Percentiles rank a stretch among this genome's conserved stretches.
phyloP scores from a whole-genome alignment of 1,284 basidiomycete genomes.

The Pseudozyma pruni region DNA sequence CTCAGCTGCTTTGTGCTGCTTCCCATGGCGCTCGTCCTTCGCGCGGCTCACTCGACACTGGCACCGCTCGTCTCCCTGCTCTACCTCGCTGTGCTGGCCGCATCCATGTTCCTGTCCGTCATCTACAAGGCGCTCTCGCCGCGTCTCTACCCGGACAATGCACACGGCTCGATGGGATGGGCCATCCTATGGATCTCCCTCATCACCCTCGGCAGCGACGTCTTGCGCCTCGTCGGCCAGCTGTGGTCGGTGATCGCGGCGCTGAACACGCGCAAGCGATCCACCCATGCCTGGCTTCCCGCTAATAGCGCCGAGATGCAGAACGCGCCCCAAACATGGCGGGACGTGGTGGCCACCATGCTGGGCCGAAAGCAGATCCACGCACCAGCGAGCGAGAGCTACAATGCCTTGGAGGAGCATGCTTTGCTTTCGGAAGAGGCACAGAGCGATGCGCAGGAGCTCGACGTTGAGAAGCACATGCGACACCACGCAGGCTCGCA shows the following conservation, averaged over 20 bases:
- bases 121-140: slow-evolving; percentile 63
- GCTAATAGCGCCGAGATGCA: not conserved
- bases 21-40: slow-evolving; percentile 54
- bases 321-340: slow-evolving; percentile 14
- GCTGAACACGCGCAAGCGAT: slow-evolving; percentile 10
- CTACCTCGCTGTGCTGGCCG: slow-evolving; percentile 49
- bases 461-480: slow-evolving; percentile 32
- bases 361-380: slow-evolving; percentile 15
- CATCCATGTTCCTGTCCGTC: slow-evolving; percentile 50
- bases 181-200: slow-evolving; percentile 56
- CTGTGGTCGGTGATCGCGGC: slow-evolving; percentile 24
- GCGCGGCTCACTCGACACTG: slow-evolving; percentile 55
- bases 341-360: slow-evolving; percentile 17
- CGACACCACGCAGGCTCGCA: slow-evolving; percentile 7
- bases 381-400: slow-evolving; percentile 14
- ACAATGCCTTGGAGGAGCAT: slow-evolving; percentile 40
- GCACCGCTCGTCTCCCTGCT: slow-evolving; percentile 51
- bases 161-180: slow-evolving; percentile 55
- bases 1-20: slow-evolving; percentile 60
- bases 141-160: slow-evolving; percentile 57
- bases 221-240: slow-evolving; percentile 39
- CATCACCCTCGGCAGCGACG: slow-evolving; percentile 48
- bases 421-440: slow-evolving; percentile 36
- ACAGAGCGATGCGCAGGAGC: slow-evolving; percentile 28
- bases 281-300: slow-evolving; percentile 10